Evolutionary conservation across 2,329 filamentous ascomycete species (phyloP).

Genomic region (Intubia oerlemansii): DNA sequence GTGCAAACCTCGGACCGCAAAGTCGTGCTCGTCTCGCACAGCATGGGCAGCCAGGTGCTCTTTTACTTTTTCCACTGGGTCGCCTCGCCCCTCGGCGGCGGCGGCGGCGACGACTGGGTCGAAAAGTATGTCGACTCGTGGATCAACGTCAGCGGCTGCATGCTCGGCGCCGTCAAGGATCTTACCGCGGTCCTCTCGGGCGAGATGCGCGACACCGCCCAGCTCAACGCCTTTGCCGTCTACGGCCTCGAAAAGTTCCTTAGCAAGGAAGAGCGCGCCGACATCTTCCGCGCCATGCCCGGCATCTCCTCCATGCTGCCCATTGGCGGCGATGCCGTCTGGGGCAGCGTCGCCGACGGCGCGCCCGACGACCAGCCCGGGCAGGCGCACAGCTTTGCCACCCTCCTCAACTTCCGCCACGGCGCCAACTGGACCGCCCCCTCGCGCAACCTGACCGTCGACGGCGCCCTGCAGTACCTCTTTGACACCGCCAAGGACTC

Average conservation of each 20-base stretch:
- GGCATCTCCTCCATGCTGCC: constrained; percentile 93
- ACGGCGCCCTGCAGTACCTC: constrained; percentile 57
- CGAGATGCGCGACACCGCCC: constrained; percentile 96
- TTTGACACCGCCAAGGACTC: constrained; percentile 61
- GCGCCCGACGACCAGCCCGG: constrained; percentile 70
- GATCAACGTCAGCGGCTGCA: constrained; percentile 97
- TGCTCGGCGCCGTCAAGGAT: constrained; percentile 87
- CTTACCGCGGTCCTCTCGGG: constrained; percentile 79
- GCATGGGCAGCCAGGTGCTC: constrained; percentile 90
- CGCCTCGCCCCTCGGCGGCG: constrained; percentile 54
- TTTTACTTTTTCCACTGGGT: constrained; percentile 69
- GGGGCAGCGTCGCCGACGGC: constrained; percentile 61
- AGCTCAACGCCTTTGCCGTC: constrained; percentile 88
- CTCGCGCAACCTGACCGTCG: constrained; percentile 59
- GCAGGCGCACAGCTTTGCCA: constrained; percentile 55
- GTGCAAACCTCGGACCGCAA: constrained; percentile 56
- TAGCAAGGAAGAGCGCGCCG: constrained; percentile 70
- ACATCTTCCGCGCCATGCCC: constrained; percentile 93
- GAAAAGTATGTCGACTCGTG: constrained; percentile 77
- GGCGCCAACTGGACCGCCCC: constrained; percentile 41
- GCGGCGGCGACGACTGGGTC: constrained; percentile 73
- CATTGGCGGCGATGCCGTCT: constrained; percentile 82
- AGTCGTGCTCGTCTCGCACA: constrained; percentile 73
- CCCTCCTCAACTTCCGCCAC: constrained; percentile 63
- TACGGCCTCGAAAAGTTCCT: constrained; percentile 94